Base-by-base conservation (phyloP, 176 grass and related monocot genomes). In the Miscanthus lutarioriparius region DNA sequence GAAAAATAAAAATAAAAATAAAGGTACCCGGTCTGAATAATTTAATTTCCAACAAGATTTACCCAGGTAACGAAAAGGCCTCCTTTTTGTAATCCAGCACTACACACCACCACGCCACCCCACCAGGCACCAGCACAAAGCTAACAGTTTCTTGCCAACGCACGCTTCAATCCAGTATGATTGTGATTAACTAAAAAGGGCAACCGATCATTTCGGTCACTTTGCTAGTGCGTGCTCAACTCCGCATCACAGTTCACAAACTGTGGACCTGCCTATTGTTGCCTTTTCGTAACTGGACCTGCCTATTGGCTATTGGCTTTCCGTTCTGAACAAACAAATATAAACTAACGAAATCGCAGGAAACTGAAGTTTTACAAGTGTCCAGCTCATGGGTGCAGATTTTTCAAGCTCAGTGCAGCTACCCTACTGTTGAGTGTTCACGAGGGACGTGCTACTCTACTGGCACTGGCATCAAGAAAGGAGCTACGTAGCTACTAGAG, bases 61-160 rank as follows among this genome's bases (percentile, higher is more conserved):
- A 11, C 20, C 64, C 15, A 58, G 54, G 59, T 58, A 58, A 58
- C 20, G 40, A 71, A 89, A 90, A 78, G 83, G 39, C 44, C 20
- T 33, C 53, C 77, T 89, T 56, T 72, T 73, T 67, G 75, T 74
- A 84, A 84, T 65, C n/a, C n/a, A n/a, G n/a, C 80, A 71, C 72
- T 32, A 28, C n/a, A 48, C 48, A n/a, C n/a, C n/a, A n/a, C n/a
- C n/a, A n/a, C n/a, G n/a, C n/a, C n/a, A n/a, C n/a, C n/a, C n/a
- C n/a, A n/a, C n/a, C n/a, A n/a, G n/a, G n/a, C 23, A 49, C 3
- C 32, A 33, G 32, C 32, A 33, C 25, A 20, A 16, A 17, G 62
- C 82, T 47, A 48, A 59, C 70, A 63, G 67, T 8, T 72, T 14
- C 25, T 54, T 77, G 70, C 25, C 22, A 49, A 72, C 27, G 51